Evolutionary conservation across 768 basidiomycete genomes (phyloP).

Genomic region (Boletales sp.): DNA sequence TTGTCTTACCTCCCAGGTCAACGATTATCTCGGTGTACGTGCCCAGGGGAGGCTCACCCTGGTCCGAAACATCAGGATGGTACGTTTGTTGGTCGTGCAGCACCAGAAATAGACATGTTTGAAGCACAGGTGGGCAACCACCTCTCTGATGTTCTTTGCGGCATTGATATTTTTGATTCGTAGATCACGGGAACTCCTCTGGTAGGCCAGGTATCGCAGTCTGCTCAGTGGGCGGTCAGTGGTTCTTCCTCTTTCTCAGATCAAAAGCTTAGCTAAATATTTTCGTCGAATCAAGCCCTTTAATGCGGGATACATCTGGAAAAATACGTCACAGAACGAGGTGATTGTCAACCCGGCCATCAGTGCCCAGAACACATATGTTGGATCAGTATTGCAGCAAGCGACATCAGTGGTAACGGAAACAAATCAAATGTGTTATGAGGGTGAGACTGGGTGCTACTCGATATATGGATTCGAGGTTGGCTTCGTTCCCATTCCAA

Average conservation of each 20-base stretch:
- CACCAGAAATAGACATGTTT: slow-evolving; percentile 89
- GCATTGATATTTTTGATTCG: slow-evolving; percentile 15
- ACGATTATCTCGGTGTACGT: slow-evolving; percentile 83
- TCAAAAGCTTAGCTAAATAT: neutral
- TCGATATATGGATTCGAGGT: slow-evolving; percentile 81
- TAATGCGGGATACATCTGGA: slow-evolving; percentile 67
- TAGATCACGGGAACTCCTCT: slow-evolving; percentile 47
- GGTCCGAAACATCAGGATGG: slow-evolving; percentile 76
- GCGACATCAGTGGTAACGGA: slow-evolving; percentile 69
- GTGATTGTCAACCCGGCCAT: slow-evolving; percentile 54
- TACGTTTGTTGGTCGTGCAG: slow-evolving; percentile 72
- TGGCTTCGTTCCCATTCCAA: slow-evolving; percentile 9
- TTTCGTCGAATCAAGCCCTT: slow-evolving; percentile 52
- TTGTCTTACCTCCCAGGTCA: slow-evolving; percentile 82
- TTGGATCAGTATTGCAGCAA: slow-evolving; percentile 72
- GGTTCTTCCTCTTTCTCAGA: slow-evolving; percentile 3
- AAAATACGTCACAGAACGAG: slow-evolving; percentile 56
- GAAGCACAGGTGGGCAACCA: slow-evolving; percentile 58
- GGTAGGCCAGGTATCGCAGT: slow-evolving; percentile 70
- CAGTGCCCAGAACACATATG: slow-evolving; percentile 57
- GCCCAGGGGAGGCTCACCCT: slow-evolving; percentile 76
- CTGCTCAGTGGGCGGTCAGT: slow-evolving; percentile 78
- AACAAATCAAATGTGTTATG: slow-evolving; percentile 72
- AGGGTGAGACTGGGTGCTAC: slow-evolving; percentile 55
- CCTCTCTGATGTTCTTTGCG: slow-evolving; percentile 11